Evolutionary conservation across 1,284 basidiomycete species (phyloP).

Genomic region (Sporisorium sorghi): DNA sequence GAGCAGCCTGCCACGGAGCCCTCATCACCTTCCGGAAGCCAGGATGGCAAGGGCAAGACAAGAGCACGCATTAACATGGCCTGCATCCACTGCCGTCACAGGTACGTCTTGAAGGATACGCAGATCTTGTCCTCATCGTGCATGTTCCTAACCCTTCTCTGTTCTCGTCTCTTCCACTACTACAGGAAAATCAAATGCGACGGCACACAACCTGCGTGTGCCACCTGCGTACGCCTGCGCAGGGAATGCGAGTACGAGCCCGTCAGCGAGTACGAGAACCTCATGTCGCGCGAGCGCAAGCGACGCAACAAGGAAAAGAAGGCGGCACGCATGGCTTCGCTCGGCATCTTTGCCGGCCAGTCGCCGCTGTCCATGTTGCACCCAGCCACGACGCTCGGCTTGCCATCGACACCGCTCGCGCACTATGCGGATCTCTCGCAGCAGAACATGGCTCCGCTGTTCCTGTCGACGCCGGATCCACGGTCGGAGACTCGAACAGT

Average conservation of each 20-base stretch:
- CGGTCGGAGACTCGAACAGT: conserved; percentile 9
- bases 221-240: conserved; percentile 58
- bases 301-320: conserved; percentile 57
- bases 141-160: background rate
- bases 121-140: background rate
- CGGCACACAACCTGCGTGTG: conserved; percentile 57
- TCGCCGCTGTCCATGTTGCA: conserved; percentile 46
- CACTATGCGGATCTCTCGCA: conserved; percentile 30
- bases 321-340: conserved; percentile 37
- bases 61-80: conserved; percentile 59
- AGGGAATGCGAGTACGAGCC: conserved; percentile 64
- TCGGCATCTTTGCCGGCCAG: conserved; percentile 46
- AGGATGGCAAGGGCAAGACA: conserved; percentile 39
- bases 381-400: conserved; percentile 19
- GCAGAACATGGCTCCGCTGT: conserved; percentile 21
- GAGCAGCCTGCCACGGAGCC: conserved; percentile 7
- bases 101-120: conserved; percentile 28
- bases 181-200: conserved; percentile 65
- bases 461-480: conserved; percentile 28
- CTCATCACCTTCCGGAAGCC: conserved; percentile 38
- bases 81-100: conserved; percentile 63
- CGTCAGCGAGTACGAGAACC: conserved; percentile 61
- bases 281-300: conserved; percentile 63
- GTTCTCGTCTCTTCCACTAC: background rate
- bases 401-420: conserved; percentile 24